Percentiles rank a stretch among this genome's conserved stretches.
These are phyloP conservation scores for Microbotryum silenes-acaulis DNA, from an alignment of 1,284 basidiomycete species.

Conservation along the genomic window DNA sequence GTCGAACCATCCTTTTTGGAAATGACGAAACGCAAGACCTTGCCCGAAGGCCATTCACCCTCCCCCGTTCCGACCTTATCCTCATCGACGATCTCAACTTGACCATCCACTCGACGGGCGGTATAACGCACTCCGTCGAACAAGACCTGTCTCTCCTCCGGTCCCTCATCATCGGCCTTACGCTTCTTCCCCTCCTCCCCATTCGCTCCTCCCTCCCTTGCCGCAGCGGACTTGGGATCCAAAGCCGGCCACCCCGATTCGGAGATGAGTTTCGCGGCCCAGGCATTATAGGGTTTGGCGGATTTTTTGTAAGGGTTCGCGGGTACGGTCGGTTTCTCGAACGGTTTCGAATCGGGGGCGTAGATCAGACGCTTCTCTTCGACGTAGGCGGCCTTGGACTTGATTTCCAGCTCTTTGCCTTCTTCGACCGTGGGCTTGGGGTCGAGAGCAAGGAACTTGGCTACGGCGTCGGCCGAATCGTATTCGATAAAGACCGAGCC, in stretches of 20 bases:
- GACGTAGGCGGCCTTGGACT: conserved; percentile 88
- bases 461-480: conserved; percentile 59
- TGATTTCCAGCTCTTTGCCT: conserved; percentile 59
- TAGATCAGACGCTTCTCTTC: conserved; percentile 89
- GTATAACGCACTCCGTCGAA: conserved; percentile 37
- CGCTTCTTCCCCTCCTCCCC: conserved; percentile 40
- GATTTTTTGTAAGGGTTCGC: conserved; percentile 44
- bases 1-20: conserved; percentile 14
- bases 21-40: conserved; percentile 58
- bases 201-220: conserved; percentile 38
- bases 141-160: conserved; percentile 35
- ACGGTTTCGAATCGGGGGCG: conserved; percentile 48
- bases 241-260: conserved; percentile 38
- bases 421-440: conserved; percentile 64
- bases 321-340: conserved; percentile 51
- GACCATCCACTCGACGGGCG: conserved; percentile 35
- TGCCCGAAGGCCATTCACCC: conserved; percentile 57
- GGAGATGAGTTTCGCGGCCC: conserved; percentile 48
- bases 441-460: conserved; percentile 69
- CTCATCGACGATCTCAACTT: conserved; percentile 55
- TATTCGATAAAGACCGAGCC: conserved; percentile 92
- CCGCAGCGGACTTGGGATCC: conserved; percentile 33
- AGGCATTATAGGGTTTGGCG: conserved; percentile 87
- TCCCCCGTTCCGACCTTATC: conserved; percentile 62
- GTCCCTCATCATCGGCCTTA: conserved; percentile 39